Evolutionary conservation across 257 asterid genomes (phyloP).

Genomic region (Lavandula angustifolia): DNA sequence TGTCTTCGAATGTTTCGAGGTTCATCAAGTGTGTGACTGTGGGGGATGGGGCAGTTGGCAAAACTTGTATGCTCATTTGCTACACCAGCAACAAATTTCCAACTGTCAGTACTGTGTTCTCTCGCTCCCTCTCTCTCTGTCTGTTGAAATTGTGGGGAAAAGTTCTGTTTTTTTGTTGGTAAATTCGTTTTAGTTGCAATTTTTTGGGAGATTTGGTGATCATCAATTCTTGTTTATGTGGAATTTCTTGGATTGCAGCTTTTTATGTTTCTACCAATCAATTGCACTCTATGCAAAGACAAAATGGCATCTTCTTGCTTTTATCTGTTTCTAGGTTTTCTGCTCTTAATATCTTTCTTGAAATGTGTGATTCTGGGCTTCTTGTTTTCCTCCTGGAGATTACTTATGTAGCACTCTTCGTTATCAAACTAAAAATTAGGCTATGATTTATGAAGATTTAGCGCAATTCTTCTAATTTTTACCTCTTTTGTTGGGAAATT

Average conservation of each 20-base stretch:
- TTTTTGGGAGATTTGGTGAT: constrained; percentile 3
- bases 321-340: constrained; percentile 30
- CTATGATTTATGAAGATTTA: background rate
- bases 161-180: constrained; percentile 31
- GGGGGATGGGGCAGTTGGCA: constrained; percentile 99
- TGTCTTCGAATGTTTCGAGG: constrained; percentile 86
- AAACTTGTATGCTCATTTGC: constrained; percentile 98
- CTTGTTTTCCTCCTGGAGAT: constrained; percentile 1
- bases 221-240: constrained; percentile 16
- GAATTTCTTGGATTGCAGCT: constrained; percentile 42
- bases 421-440: background rate
- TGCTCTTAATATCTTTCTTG: constrained; percentile 42
- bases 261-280: constrained; percentile 21
- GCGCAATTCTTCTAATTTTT: constrained; percentile 6
- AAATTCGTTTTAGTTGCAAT: background rate
- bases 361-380: constrained; percentile 40
- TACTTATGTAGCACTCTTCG: background rate
- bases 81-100: constrained; percentile 97
- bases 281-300: constrained; percentile 10
- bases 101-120: constrained; percentile 56
- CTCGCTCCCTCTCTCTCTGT: constrained; percentile 13
- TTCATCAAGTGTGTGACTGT: constrained; percentile 98
- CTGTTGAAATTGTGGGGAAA: constrained; percentile 11
- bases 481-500: constrained; percentile 38
- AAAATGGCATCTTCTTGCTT: constrained; percentile 39